phyloP scores from a whole-genome alignment of 176 grass and related monocot species.

The Tillandsia fasciculata region DNA sequence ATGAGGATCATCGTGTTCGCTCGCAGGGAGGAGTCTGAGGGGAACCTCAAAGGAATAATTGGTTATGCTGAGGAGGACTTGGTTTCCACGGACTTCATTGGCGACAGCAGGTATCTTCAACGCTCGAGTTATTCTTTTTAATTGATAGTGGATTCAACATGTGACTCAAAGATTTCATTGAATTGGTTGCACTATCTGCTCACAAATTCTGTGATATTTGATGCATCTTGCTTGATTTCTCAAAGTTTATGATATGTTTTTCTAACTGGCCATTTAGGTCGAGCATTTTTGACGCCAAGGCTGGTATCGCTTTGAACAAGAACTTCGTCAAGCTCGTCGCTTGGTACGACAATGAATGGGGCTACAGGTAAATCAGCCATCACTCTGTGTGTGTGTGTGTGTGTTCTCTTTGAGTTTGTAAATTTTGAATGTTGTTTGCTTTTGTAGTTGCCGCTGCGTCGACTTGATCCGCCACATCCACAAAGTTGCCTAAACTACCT shows the following conservation, averaged over 20 bases:
- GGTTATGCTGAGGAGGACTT: constrained; percentile 79
- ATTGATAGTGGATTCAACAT: not conserved
- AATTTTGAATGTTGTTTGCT: not conserved
- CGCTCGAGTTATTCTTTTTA: not conserved
- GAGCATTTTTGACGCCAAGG: constrained; percentile 86
- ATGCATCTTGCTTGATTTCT: not conserved
- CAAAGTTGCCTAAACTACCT: constrained; percentile 31
- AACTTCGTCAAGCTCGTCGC: constrained; percentile 60
- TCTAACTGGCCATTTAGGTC: constrained; percentile 26
- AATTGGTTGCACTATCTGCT: not conserved
- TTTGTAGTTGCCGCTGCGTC: constrained; percentile 49
- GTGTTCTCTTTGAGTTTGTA: not conserved
- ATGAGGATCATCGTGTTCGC: not conserved
- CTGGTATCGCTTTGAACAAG: constrained; percentile 72
- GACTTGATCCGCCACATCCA: constrained; percentile 78
- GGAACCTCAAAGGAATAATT: constrained; percentile 69
- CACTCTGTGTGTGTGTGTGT: not conserved
- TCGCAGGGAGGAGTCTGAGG: constrained; percentile 59
- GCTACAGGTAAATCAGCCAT: constrained; percentile 42
- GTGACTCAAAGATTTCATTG: not conserved
- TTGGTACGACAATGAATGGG: constrained; percentile 89
- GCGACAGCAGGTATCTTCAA: constrained; percentile 55
- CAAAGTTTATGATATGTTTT: not conserved
- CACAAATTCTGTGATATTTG: not conserved
- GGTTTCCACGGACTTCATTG: constrained; percentile 62